Conservation (phyloP, 2,329 filamentous ascomycete genomes). For the Pestalotiopsis fici region DNA sequence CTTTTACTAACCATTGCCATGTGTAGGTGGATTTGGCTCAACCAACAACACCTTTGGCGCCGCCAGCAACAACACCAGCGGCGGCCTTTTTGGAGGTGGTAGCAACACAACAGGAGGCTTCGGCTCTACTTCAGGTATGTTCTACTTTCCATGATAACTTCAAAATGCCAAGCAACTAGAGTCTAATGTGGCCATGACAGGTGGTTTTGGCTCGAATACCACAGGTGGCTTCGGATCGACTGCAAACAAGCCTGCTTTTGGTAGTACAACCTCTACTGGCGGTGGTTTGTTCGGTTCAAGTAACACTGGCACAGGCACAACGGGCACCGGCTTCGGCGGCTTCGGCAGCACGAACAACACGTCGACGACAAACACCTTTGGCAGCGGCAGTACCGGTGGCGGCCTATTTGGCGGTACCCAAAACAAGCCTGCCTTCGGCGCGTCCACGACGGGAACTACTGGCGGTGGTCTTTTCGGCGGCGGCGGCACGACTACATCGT, state of each 20-base stretch:
- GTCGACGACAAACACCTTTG: constrained; percentile 36
- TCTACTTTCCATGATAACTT: constrained; percentile 1
- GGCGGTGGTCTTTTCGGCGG: constrained; percentile 48
- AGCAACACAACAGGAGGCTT: constrained; percentile 31
- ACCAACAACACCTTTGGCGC: constrained; percentile 34
- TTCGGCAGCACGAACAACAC: constrained; percentile 34
- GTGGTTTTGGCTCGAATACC: constrained; percentile 37
- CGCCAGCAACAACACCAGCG: constrained; percentile 27
- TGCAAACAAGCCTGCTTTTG: constrained; percentile 23
- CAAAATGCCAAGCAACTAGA: background rate
- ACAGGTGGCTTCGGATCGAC: constrained; percentile 24
- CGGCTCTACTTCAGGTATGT: constrained; percentile 38
- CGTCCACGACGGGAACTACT: constrained; percentile 41
- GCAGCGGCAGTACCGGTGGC: constrained; percentile 25
- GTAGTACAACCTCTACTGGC: constrained; percentile 33
- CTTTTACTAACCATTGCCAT: constrained; percentile 24
- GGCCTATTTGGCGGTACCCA: constrained; percentile 27
- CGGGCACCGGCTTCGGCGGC: constrained; percentile 34
- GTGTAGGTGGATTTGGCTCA: constrained; percentile 31
- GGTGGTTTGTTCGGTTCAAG: constrained; percentile 51
- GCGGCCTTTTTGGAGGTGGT: constrained; percentile 40
- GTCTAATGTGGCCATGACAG: constrained; percentile 18
- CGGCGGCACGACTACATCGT: constrained; percentile 31
- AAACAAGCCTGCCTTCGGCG: constrained; percentile 54
- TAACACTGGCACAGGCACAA: constrained; percentile 22